Base-by-base conservation (phyloP, 2,329 filamentous ascomycete species). In the Ophiostoma sp. region DNA sequence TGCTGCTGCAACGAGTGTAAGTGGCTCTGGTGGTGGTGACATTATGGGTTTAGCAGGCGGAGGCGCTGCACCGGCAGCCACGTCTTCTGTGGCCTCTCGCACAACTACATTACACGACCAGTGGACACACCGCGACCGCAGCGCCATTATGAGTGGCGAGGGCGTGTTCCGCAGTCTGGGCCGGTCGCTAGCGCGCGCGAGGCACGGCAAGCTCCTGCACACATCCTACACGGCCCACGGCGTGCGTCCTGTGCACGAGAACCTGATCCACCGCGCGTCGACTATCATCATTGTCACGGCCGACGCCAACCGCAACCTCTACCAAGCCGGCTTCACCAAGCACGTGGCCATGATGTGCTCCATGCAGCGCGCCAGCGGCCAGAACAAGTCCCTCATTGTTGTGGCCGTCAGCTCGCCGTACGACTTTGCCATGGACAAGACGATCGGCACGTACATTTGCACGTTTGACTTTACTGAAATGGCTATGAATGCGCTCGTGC, bases 401-500 rank as follows among this genome's bases (percentile, higher is more conserved):
- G 90, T 97, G 8, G 91, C 94, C 0, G 94, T 96, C 74, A 97
- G 93, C 79, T 97, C 94, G 0, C 94, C 94, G 0, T 98, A 97
- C 78, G 94, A 98, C 78, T 98, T 98, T 78, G 93, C 93, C 64
- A 93, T 94, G 86, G 94, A 98, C 76, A 90, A 90, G 73, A 89
- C 89, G 0, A 94, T 98, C 57, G 91, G 92, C 6, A 97, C 94
- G 0, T 97, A 97, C 76, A 86, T 98, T 57, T 97, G 94, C 81
- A 97, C 94, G 0, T 97, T 96, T 78, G 94, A 97, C 80, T 97
- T 97, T 76, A 97, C 94, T 0, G 94, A 97, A 75, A 94, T 91
- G 8, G 93, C 94, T 23, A 87, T 97, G 81, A 89, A 90, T 72
- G 92, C 93, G 0, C 82, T 97, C 4, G 92, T 96, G 23, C 89